These are phyloP conservation scores for Colletotrichum endophyticum DNA, from an alignment of 2,329 filamentous ascomycete genomes.

Conservation along the genomic window DNA sequence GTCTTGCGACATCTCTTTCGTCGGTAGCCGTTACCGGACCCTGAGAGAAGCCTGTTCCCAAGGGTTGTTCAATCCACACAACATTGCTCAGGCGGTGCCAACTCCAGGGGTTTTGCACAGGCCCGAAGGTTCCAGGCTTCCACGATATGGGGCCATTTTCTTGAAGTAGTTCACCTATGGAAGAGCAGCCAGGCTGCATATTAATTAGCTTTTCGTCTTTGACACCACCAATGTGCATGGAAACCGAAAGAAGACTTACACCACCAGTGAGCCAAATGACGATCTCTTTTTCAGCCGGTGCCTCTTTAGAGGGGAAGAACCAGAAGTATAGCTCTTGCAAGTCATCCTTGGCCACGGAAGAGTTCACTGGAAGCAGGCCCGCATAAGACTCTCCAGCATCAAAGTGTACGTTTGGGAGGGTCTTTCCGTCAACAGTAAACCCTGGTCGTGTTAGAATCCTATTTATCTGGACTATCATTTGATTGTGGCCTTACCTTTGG, in stretches of 20 bases:
- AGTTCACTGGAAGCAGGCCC: slow-evolving; percentile 62
- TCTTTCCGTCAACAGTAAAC: slow-evolving; percentile 67
- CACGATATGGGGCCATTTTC: slow-evolving; percentile 79
- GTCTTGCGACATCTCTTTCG: slow-evolving; percentile 69
- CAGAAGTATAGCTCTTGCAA: slow-evolving; percentile 63
- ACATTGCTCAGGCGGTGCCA: slow-evolving; percentile 80
- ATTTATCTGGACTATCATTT: neutral
- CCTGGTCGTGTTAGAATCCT: slow-evolving; percentile 40
- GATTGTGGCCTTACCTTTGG: neutral
- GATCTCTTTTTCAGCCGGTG: slow-evolving; percentile 60
- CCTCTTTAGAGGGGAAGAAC: slow-evolving; percentile 62
- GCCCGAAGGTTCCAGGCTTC: slow-evolving; percentile 71
- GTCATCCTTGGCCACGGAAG: slow-evolving; percentile 43
- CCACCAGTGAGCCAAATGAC: slow-evolving; percentile 67
- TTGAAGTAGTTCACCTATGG: slow-evolving; percentile 72
- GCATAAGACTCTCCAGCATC: slow-evolving; percentile 71
- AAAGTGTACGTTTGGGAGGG: slow-evolving; percentile 71
- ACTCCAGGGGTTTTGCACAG: slow-evolving; percentile 70
- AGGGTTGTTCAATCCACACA: slow-evolving; percentile 75
- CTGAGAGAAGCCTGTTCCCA: slow-evolving; percentile 71
- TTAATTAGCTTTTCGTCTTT: neutral
- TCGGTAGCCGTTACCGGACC: slow-evolving; percentile 69
- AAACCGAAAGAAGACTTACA: slow-evolving; percentile 27
- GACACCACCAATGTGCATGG: too few relatives aligned
- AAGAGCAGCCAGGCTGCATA: slow-evolving; percentile 57